Evolutionary conservation across 768 basidiomycete genomes (phyloP), one percentile per base, ranked within the genome.

Genomic region (Lentinula edodes): DNA sequence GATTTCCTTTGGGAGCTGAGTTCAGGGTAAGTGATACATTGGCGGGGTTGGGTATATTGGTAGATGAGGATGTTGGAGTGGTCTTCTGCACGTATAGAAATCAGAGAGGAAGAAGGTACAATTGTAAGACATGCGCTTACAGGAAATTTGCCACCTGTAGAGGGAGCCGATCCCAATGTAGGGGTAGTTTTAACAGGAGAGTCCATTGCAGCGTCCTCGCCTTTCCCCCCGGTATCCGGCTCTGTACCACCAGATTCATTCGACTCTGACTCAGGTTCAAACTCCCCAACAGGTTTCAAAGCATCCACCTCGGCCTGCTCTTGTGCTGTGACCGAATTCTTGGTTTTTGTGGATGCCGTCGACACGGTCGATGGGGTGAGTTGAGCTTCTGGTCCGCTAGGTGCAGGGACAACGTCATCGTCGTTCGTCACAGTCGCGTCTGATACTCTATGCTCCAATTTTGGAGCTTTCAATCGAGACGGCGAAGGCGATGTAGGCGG

Each of bases 291-390:
- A 28, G 55, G 55, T 28, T 56, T 56, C 55, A 56, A 43, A 5
- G 55, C 55, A 43, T 56, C 55, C 20, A 56, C 55, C 55, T 56
- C 55, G 2, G 55, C 55, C n/a, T 56, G 55, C 20, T 56, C 55
- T 23, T 56, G 55, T 5, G 41, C 39, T 7, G 39, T 42, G 13
- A 45, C 55, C 9, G 55, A 13, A 13, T 41, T 43, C 23, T 43
- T 56, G 16, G 38, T 23, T 6, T 39, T 43, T 56, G 10, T 16
- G 20, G 55, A 41, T 12, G 41, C 42, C 1, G 41, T 28, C 5
- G 55, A 16, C 3, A 23, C 6, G 8, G 41, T 23, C 10, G 55
- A 16, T 32, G 28, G 16, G 8, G 51, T 16, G 32, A 12, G 16
- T 13, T 52, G n/a, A 15, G 2, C 35, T 52, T 34, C 28, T 18